Conservation (phyloP, 345 rosid species). For the Schrenkiella parvula region DNA sequence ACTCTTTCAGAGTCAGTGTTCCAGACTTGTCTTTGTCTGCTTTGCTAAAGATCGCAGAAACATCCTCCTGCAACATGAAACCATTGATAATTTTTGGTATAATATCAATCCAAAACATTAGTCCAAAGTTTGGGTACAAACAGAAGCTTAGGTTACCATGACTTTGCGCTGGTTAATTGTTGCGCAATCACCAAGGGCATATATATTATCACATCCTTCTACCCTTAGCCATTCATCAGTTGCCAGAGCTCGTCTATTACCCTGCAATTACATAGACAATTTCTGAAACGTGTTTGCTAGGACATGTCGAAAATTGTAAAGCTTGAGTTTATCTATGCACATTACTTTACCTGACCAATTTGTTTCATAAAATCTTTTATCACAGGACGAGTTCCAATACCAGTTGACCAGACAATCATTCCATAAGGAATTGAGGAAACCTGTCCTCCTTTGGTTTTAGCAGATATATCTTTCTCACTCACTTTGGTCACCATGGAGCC, state of each 20-base stretch:
- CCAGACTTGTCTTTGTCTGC: slow-evolving; percentile 92
- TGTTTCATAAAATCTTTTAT: slow-evolving; percentile 86
- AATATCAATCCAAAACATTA: background rate
- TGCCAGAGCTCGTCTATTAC: slow-evolving; percentile 81
- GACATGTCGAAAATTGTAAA: background rate
- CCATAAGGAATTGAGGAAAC: slow-evolving; percentile 70
- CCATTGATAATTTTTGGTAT: background rate
- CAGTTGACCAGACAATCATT: slow-evolving; percentile 99
- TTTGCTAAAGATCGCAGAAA: slow-evolving; percentile 64
- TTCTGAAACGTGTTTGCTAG: background rate
- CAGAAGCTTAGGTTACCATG: slow-evolving; percentile 51
- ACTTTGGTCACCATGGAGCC: slow-evolving; percentile 94
- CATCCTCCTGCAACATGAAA: slow-evolving; percentile 54
- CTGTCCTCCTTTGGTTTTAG: slow-evolving; percentile 68
- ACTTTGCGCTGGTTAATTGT: slow-evolving; percentile 94
- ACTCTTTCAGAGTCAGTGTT: slow-evolving; percentile 70
- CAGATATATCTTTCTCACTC: slow-evolving; percentile 70
- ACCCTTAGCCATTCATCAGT: slow-evolving; percentile 98
- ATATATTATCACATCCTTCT: slow-evolving; percentile 61
- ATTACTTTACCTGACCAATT: slow-evolving; percentile 75
- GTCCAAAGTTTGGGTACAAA: background rate
- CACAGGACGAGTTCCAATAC: slow-evolving; percentile 85
- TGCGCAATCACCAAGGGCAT: slow-evolving; percentile 99
- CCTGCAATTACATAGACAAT: slow-evolving; percentile 36
- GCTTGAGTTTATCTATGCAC: slow-evolving; percentile 5